These are phyloP conservation scores for Micractinium conductrix DNA, from an alignment of 139 green algal genomes.

Conservation along the genomic window DNA sequence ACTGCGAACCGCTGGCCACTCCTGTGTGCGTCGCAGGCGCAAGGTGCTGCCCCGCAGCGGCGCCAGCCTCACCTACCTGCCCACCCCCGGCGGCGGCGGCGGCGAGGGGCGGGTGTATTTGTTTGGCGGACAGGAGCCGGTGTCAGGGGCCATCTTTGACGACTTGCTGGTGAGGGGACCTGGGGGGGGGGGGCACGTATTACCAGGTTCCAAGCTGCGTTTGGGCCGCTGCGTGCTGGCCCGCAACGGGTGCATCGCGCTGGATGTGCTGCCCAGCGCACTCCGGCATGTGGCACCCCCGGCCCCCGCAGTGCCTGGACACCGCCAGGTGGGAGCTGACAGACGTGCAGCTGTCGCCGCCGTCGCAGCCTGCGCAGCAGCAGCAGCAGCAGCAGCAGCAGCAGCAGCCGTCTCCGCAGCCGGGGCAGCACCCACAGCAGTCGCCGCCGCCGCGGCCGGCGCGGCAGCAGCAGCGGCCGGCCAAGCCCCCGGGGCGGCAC, in stretches of 20 bases:
- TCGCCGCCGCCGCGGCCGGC: constrained; percentile 27
- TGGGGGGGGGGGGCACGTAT: not conserved
- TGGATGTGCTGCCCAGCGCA: no score
- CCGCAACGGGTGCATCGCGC: no score
- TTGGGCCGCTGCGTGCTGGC: not conserved
- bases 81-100: not conserved
- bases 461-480: not conserved
- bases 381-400: constrained; percentile 20
- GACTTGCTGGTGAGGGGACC: constrained; percentile 8
- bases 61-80: constrained; percentile 52
- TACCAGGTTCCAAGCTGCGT: not conserved
- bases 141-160: constrained; percentile 1
- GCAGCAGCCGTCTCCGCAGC: constrained; percentile 22
- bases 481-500: constrained; percentile 58
- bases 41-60: constrained; percentile 59
- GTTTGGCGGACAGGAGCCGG: constrained; percentile 66
- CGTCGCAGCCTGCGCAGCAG: constrained; percentile 16
- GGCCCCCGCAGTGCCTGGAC: constrained; percentile 24
- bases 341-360: not conserved
- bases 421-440: constrained; percentile 10
- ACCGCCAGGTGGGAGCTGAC: constrained; percentile 27
- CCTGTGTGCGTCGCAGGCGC: constrained; percentile 48
- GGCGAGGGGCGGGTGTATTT: constrained; percentile 57
- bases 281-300: not conserved
- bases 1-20: no score